Base-by-base conservation (phyloP, 2,329 filamentous ascomycete species). In the Nothomitra cinnamomea region DNA sequence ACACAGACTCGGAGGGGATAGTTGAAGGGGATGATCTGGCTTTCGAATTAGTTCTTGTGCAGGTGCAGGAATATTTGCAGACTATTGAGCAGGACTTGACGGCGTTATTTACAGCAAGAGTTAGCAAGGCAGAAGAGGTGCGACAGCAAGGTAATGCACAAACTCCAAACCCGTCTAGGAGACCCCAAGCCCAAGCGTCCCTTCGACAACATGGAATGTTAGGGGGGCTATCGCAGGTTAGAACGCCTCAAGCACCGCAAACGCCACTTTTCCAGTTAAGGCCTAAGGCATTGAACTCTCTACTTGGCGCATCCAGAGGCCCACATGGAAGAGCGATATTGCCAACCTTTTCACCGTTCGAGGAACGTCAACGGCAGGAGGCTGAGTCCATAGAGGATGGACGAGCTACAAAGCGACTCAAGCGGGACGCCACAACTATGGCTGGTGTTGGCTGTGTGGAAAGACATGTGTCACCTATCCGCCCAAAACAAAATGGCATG, bases 21-120 rank as follows among this genome's bases (percentile, higher is more conserved):
- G 77, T 78, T 35, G 85, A 92, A 56, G 89, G 88, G 4, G 86
- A 94, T 57, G 87, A 95, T 66, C 65, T 95, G 52, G 75, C 80
- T 54, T 71, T 95, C 52, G 87, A 95, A 60, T 77, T 81, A 51
- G 83, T 82, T 49, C 74, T 94, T 55, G 83, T 95, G 10, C 81
- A 95, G 66, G 86, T 95, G 1, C 77, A 78, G 22, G 87, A 95
- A 55, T 77, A 75, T 40, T 71, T 85, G n/a, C 85, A 82, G 6
- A 77, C 73, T 35, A 80, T 76, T 1, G 76, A 90, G 59, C 88
- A 90, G 51, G 87, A 95, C 61, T 65, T 95, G 24, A 80, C 83
- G 0, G 80, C 82, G 25, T 66, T 95, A 25, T 69, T 92, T 47
- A 82, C 85, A 57, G 88, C 83, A 66, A 77, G 78, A 35, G 15